Conservation (phyloP, 495 filamentous ascomycete genomes). For the Aspergillus saccharolyticus region DNA sequence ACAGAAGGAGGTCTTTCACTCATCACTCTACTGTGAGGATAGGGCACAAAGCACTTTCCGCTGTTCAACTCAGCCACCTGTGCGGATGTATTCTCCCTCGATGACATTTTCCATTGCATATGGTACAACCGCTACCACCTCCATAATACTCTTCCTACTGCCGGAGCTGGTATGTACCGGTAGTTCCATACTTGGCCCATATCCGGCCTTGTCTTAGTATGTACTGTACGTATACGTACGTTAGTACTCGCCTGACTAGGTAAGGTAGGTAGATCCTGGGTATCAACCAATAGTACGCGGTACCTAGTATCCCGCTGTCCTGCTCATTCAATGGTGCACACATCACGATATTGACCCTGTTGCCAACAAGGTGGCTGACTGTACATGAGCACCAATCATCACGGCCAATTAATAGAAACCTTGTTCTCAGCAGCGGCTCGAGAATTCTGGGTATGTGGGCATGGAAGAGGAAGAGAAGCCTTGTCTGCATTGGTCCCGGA, state of each 20-base stretch:
- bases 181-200: neutral
- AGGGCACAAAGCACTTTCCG: neutral
- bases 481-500: neutral
- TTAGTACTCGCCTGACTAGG: neutral
- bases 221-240: no score
- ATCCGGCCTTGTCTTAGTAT: neutral
- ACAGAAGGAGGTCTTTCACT: no score
- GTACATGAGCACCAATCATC: conserved; percentile 18
- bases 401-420: neutral
- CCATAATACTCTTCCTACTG: neutral
- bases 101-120: neutral
- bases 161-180: neutral
- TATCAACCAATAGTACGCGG: conserved; percentile 14
- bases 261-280: neutral
- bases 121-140: no score
- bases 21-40: no score
- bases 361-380: conserved; percentile 23
- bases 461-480: neutral
- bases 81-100: neutral
- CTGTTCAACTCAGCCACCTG: neutral
- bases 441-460: neutral
- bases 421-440: neutral
- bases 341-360: conserved; percentile 22
- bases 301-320: no score
- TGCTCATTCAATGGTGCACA: conserved; percentile 18